These are phyloP conservation scores for Teratosphaeria pseudoeucalypti DNA, from an alignment of 2,329 filamentous ascomycete species.

Conservation along the genomic window DNA sequence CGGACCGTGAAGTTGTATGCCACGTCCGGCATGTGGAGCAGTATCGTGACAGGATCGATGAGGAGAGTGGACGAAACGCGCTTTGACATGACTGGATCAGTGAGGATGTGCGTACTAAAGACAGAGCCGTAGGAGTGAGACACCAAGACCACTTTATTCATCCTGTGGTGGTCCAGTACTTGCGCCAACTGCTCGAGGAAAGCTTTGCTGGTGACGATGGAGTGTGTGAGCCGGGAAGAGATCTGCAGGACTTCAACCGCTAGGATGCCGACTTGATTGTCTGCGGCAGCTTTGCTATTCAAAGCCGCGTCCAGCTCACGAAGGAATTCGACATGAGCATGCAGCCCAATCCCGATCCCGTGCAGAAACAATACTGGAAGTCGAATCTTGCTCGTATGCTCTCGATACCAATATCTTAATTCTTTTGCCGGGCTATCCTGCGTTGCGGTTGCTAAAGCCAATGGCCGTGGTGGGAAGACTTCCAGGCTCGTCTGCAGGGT, in stretches of 20 bases:
- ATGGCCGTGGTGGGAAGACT: slow-evolving; percentile 51
- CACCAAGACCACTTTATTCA: slow-evolving; percentile 49
- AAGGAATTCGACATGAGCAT: slow-evolving; percentile 51
- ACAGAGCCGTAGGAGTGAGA: slow-evolving; percentile 55
- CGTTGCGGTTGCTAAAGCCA: slow-evolving; percentile 34
- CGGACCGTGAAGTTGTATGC: slow-evolving; percentile 58
- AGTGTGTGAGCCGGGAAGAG: slow-evolving; percentile 50
- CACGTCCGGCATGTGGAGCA: slow-evolving; percentile 59
- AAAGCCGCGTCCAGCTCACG: slow-evolving; percentile 35
- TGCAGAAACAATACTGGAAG: slow-evolving; percentile 59
- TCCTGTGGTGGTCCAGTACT: slow-evolving; percentile 49
- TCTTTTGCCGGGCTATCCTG: slow-evolving; percentile 39
- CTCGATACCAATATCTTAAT: slow-evolving; percentile 56
- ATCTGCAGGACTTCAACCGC: slow-evolving; percentile 57
- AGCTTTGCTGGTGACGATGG: slow-evolving; percentile 41
- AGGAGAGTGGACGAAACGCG: slow-evolving; percentile 42
- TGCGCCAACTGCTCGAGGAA: slow-evolving; percentile 47
- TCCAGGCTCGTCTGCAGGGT: slow-evolving; percentile 22
- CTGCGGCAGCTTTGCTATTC: slow-evolving; percentile 11
- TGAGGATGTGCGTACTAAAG: slow-evolving; percentile 52
- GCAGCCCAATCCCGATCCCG: slow-evolving; percentile 59
- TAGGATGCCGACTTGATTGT: slow-evolving; percentile 50
- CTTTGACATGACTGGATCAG: slow-evolving; percentile 33
- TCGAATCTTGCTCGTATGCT: slow-evolving; percentile 48
- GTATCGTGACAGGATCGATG: slow-evolving; percentile 55